phyloP scores from a whole-genome alignment of 2,329 filamentous ascomycete species.

The Cordyceps javanica region DNA sequence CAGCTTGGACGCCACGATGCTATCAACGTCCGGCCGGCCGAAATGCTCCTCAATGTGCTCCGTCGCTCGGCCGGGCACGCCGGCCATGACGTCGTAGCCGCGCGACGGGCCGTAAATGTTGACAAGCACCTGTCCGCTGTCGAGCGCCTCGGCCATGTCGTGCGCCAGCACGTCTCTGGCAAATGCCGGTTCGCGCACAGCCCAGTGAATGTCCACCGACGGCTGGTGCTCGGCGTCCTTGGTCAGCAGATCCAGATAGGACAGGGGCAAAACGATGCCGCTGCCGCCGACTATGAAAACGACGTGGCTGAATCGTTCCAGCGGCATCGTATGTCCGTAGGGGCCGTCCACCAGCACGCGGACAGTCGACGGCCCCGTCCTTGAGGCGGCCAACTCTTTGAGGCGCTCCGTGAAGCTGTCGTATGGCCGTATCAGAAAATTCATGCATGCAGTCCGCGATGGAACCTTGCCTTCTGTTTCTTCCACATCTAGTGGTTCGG shows the following conservation, averaged over 20 bases:
- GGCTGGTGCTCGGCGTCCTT: background rate
- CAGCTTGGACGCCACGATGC: conserved; percentile 25
- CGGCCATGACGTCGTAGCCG: conserved; percentile 1
- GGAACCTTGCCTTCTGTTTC: background rate
- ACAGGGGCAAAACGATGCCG: conserved; percentile 36
- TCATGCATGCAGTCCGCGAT: conserved; percentile 21
- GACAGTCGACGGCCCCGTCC: conserved; percentile 19
- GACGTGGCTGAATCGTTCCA: conserved; percentile 32
- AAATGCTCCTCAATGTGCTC: conserved; percentile 16
- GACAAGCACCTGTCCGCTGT: conserved; percentile 25
- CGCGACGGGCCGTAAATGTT: conserved; percentile 31
- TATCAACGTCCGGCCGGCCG: conserved; percentile 29
- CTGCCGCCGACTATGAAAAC: conserved; percentile 40
- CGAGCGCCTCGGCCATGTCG: conserved; percentile 26
- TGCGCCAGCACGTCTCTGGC: conserved; percentile 27
- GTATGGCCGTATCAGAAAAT: conserved; percentile 41
- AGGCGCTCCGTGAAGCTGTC: conserved; percentile 38
- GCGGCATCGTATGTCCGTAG: conserved; percentile 34
- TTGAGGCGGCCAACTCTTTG: conserved; percentile 22
- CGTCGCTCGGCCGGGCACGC: conserved; percentile 16
- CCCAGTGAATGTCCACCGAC: conserved; percentile 33
- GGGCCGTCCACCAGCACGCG: conserved; percentile 39
- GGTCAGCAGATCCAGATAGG: conserved; percentile 29
- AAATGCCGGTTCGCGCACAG: conserved; percentile 30
- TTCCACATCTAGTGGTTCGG: conserved; percentile 1